phyloP scores from a whole-genome alignment of 2,329 filamentous ascomycete genomes.

The Fusarium setosum region DNA sequence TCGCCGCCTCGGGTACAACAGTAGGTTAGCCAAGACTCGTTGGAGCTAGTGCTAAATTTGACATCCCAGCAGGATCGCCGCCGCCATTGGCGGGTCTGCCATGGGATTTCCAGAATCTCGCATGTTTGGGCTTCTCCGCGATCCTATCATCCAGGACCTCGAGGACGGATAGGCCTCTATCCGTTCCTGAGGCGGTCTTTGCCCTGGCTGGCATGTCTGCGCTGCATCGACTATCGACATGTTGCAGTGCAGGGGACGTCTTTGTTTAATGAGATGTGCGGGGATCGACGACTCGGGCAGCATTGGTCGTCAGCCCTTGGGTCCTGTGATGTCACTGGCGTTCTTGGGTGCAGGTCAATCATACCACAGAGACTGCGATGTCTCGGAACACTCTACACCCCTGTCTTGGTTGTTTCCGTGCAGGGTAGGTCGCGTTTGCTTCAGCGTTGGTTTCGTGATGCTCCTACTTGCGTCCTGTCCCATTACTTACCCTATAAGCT shows the following conservation, averaged over 20 bases:
- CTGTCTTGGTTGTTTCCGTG: no score
- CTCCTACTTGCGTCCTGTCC: no score
- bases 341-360: not conserved
- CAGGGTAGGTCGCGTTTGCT: no score
- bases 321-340: constrained; percentile 22
- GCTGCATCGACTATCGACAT: constrained; percentile 1
- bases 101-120: constrained; percentile 30
- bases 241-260: not conserved
- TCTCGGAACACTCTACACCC: no score
- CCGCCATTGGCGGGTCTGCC: constrained; percentile 26
- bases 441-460: no score
- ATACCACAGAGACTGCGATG: not conserved
- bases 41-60: constrained; percentile 41
- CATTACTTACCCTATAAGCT: no score
- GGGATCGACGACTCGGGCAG: constrained; percentile 20
- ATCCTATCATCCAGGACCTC: constrained; percentile 12
- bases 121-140: constrained; percentile 13
- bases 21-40: constrained; percentile 23
- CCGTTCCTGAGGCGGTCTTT: constrained; percentile 1
- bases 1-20: constrained; percentile 3
- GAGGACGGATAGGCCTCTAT: not conserved
- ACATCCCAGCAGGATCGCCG: constrained; percentile 35
- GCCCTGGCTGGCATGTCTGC: not conserved
- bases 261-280: constrained; percentile 22
- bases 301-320: not conserved